phyloP scores from a whole-genome alignment of 208 protist species.

The Tritrichomonas musculus region DNA sequence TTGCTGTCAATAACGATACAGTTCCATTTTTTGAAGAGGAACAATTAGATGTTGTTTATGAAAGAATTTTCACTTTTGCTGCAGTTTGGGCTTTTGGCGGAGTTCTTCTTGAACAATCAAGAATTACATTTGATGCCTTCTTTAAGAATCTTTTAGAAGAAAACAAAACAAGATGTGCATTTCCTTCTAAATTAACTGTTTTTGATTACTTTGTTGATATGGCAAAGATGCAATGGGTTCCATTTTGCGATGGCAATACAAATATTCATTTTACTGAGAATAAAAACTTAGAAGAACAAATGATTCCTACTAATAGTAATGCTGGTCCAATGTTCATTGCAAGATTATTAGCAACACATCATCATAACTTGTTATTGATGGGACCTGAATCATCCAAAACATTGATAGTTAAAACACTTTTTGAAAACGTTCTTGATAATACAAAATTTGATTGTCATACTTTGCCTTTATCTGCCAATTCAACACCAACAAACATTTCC shows the following conservation, averaged over 20 bases:
- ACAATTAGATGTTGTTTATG: not conserved
- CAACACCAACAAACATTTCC: slow-evolving; percentile 38
- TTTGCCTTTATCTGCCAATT: slow-evolving; percentile 87
- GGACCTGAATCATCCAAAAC: slow-evolving; percentile 21
- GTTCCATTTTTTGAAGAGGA: not conserved
- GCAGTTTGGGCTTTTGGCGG: slow-evolving; percentile 87
- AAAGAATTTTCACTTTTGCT: slow-evolving; percentile 61
- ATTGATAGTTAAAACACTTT: not conserved
- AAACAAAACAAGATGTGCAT: slow-evolving; percentile 63
- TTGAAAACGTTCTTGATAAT: not conserved
- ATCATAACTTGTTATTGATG: not conserved
- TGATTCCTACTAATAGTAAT: not conserved
- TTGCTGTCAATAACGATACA: not conserved
- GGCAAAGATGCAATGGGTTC: slow-evolving; percentile 41
- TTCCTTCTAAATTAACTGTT: slow-evolving; percentile 33
- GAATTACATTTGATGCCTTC: slow-evolving; percentile 70
- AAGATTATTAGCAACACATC: not conserved
- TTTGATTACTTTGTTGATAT: slow-evolving; percentile 37
- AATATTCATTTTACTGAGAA: not conserved
- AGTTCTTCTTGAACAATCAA: slow-evolving; percentile 71
- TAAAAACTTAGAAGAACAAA: not conserved
- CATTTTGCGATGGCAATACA: not conserved
- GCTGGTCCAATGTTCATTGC: not conserved
- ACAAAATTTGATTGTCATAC: slow-evolving; percentile 61
- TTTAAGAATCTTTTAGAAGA: slow-evolving; percentile 30